Conservation (phyloP, 345 rosid species). For the Gossypium sturtianum region DNA sequence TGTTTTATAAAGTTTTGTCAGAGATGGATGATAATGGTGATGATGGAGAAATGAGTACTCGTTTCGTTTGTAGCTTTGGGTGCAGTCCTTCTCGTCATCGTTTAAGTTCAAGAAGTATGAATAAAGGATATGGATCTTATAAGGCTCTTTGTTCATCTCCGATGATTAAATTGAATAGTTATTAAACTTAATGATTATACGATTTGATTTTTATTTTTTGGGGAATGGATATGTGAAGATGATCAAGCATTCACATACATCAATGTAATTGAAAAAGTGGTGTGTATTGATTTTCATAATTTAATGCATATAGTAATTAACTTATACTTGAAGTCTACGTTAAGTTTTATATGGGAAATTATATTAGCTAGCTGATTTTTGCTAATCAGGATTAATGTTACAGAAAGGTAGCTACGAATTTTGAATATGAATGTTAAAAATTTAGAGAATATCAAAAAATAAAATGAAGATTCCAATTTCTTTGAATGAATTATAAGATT, state of each 20-base stretch:
- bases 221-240: not conserved
- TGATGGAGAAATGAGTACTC: slow-evolving; percentile 6
- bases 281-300: not conserved
- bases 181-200: not conserved
- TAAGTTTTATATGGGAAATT: not conserved
- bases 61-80: slow-evolving; percentile 17
- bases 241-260: not conserved
- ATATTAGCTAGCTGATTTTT: too few relatives aligned
- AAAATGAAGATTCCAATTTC: too few relatives aligned
- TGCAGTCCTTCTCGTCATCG: slow-evolving; percentile 20
- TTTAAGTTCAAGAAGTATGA: not conserved
- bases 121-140: slow-evolving; percentile 26
- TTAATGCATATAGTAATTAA: not conserved
- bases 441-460: too few relatives aligned
- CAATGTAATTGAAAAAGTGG: not conserved
- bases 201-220: not conserved
- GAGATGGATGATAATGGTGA: slow-evolving; percentile 31
- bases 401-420: too few relatives aligned
- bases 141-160: slow-evolving; percentile 34
- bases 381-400: too few relatives aligned
- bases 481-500: too few relatives aligned
- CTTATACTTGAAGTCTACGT: not conserved
- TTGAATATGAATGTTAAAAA: too few relatives aligned
- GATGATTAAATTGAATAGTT: slow-evolving; percentile 33
- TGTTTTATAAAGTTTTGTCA: slow-evolving; percentile 50